phyloP scores from a whole-genome alignment of 176 grass and related monocot species.

The Aegilops bicornis region DNA sequence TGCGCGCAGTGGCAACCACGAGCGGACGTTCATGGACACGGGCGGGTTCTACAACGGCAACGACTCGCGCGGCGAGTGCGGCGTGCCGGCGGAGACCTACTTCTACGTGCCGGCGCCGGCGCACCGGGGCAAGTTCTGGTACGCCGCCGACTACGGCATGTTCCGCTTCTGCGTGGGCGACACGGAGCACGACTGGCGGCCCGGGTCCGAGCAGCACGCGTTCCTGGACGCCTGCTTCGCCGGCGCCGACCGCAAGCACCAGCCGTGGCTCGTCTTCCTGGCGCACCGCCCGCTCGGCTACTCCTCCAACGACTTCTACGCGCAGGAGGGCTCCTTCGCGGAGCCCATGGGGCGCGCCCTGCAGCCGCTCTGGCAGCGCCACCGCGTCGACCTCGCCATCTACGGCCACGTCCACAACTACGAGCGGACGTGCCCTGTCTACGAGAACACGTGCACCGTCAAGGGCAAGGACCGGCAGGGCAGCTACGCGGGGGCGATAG shows the following conservation, averaged over 20 bases:
- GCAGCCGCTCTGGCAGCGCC: slow-evolving; percentile 75
- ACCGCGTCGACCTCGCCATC: slow-evolving; percentile 81
- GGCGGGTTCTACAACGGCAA: slow-evolving; percentile 66
- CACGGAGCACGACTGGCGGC: slow-evolving; percentile 84
- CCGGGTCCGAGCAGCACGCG: slow-evolving; percentile 56
- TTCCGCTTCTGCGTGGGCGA: slow-evolving; percentile 80
- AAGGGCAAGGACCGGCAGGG: slow-evolving; percentile 20
- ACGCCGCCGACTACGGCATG: slow-evolving; percentile 72
- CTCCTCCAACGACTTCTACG: slow-evolving; percentile 64
- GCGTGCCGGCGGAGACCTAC: slow-evolving; percentile 80
- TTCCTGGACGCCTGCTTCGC: slow-evolving; percentile 75
- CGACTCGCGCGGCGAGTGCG: slow-evolving; percentile 85
- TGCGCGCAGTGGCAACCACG: slow-evolving; percentile 88
- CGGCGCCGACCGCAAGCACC: slow-evolving; percentile 64
- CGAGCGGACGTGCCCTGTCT: slow-evolving; percentile 79
- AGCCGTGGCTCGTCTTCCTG: slow-evolving; percentile 84
- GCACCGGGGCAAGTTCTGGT: slow-evolving; percentile 75
- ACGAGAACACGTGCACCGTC: slow-evolving; percentile 61
- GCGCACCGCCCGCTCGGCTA: slow-evolving; percentile 79
- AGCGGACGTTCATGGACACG: slow-evolving; percentile 65
- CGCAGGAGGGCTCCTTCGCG: slow-evolving; percentile 48
- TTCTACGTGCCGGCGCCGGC: slow-evolving; percentile 72
- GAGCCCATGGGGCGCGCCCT: slow-evolving; percentile 73
- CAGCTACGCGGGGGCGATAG: slow-evolving; percentile 41
- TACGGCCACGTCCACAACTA: slow-evolving; percentile 91